Evolutionary conservation across 176 grass and related monocot species (phyloP).

Genomic region (Ensete glaucum): DNA sequence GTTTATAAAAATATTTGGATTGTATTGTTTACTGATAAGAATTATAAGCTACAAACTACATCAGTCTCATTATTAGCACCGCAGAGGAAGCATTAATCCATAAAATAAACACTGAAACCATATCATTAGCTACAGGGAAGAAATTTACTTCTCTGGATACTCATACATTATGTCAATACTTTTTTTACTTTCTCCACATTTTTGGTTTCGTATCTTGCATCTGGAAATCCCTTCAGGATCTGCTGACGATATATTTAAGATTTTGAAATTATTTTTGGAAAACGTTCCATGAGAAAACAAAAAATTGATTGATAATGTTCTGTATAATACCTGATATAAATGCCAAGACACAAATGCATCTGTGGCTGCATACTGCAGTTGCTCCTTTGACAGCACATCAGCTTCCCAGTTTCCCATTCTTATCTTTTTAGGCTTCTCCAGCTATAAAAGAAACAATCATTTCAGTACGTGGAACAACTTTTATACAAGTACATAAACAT

Average conservation of each 20-base stretch:
- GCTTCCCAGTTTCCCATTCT: slow-evolving; percentile 94
- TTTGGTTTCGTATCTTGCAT: slow-evolving; percentile 29
- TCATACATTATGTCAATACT: background rate
- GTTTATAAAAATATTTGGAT: too few species aligned
- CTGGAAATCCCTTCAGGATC: slow-evolving; percentile 40
- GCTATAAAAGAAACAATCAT: slow-evolving; percentile 30
- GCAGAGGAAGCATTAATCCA: too few species aligned
- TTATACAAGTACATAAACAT: background rate
- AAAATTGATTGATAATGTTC: background rate
- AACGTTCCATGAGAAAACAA: background rate
- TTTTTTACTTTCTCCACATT: background rate
- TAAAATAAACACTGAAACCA: too few species aligned
- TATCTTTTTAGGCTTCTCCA: slow-evolving; percentile 73
- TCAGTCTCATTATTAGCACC: too few species aligned
- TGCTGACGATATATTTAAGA: slow-evolving; percentile 16
- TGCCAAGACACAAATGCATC: slow-evolving; percentile 94
- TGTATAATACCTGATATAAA: slow-evolving; percentile 56
- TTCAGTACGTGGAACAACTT: background rate
- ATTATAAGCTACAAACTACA: too few species aligned
- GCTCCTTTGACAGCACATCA: slow-evolving; percentile 43
- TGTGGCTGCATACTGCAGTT: slow-evolving; percentile 87
- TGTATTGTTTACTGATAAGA: too few species aligned
- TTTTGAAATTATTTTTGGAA: background rate
- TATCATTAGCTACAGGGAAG: too few species aligned
- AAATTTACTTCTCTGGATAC: background rate